phyloP scores from a whole-genome alignment of 139 green algal species.

The Protoeuglena noctilucae region DNA sequence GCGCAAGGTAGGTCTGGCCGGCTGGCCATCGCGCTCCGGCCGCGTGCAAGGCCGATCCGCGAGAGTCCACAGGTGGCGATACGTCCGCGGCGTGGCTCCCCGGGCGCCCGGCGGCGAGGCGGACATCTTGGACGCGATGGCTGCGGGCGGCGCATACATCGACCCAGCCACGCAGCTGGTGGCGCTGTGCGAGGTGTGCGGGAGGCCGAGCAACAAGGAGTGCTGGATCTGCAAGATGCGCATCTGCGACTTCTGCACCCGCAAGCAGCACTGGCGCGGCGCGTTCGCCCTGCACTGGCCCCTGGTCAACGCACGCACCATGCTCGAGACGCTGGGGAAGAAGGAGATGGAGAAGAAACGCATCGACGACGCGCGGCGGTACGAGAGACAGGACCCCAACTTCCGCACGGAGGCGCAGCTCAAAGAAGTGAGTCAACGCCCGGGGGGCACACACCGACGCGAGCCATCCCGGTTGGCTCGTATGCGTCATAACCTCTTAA shows the following conservation, averaged over 20 bases:
- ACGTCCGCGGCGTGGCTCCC: slow-evolving; percentile 23
- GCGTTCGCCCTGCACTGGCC: slow-evolving; percentile 77
- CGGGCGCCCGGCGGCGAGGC: slow-evolving; percentile 40
- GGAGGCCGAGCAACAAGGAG: slow-evolving; percentile 51
- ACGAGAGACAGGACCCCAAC: too few relatives aligned
- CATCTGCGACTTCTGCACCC: slow-evolving; percentile 70
- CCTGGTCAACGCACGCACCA: slow-evolving; percentile 40
- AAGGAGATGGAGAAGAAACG: slow-evolving; percentile 60
- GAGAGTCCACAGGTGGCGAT: too few relatives aligned
- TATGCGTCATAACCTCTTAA: too few relatives aligned
- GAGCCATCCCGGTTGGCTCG: too few relatives aligned
- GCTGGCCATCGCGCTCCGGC: too few relatives aligned
- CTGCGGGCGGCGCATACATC: slow-evolving; percentile 24
- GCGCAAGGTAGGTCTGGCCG: too few relatives aligned
- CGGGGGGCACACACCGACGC: too few relatives aligned
- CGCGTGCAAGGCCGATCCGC: too few relatives aligned
- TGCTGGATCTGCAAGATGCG: slow-evolving; percentile 54
- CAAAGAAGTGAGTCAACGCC: too few relatives aligned
- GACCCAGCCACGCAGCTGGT: slow-evolving; percentile 53
- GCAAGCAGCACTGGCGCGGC: slow-evolving; percentile 65
- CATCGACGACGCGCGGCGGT: slow-evolving; percentile 43
- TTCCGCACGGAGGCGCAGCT: too few relatives aligned
- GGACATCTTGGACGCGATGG: slow-evolving; percentile 58
- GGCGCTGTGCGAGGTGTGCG: slow-evolving; percentile 67
- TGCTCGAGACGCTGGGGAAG: slow-evolving; percentile 41